phyloP scores from a whole-genome alignment of 2,329 filamentous ascomycete species.

The Monosporascus cannonballus region DNA sequence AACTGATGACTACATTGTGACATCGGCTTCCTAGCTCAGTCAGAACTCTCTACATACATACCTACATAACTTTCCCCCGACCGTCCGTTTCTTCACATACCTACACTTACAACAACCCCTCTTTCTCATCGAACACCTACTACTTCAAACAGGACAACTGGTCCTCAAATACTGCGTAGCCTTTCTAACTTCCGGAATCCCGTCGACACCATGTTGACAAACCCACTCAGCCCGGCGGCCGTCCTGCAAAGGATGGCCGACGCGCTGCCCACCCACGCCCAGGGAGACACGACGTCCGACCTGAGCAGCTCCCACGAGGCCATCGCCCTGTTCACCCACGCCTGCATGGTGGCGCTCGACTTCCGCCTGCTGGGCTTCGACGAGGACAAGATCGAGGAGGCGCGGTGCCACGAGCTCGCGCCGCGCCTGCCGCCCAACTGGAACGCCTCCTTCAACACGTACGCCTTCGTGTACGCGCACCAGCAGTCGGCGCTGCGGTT shows the following conservation, averaged over 20 bases:
- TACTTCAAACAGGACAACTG: no score
- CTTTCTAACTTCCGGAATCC: not conserved
- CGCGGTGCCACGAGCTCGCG: conserved; percentile 49
- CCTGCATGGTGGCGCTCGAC: conserved; percentile 71
- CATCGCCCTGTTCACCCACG: conserved; percentile 76
- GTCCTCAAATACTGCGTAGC: no score
- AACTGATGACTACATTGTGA: not conserved
- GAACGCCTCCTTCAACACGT: conserved; percentile 67
- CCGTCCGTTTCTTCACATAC: no score
- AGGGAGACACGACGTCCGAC: conserved; percentile 51
- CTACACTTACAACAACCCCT: no score
- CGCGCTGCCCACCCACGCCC: conserved; percentile 48
- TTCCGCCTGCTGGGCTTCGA: conserved; percentile 80
- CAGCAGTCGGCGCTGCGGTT: conserved; percentile 79
- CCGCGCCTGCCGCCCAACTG: conserved; percentile 68
- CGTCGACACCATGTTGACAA: conserved; percentile 15
- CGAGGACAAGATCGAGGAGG: conserved; percentile 68
- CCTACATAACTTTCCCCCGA: no score
- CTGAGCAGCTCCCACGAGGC: conserved; percentile 73
- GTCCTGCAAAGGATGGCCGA: conserved; percentile 53
- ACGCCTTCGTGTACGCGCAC: conserved; percentile 83
- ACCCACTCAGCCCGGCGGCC: conserved; percentile 37
- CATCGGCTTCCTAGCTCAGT: no score
- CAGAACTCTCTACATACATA: no score
- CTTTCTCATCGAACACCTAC: no score